phyloP scores from a whole-genome alignment of 495 filamentous ascomycete genomes.

The Talaromyces proteolyticus region DNA sequence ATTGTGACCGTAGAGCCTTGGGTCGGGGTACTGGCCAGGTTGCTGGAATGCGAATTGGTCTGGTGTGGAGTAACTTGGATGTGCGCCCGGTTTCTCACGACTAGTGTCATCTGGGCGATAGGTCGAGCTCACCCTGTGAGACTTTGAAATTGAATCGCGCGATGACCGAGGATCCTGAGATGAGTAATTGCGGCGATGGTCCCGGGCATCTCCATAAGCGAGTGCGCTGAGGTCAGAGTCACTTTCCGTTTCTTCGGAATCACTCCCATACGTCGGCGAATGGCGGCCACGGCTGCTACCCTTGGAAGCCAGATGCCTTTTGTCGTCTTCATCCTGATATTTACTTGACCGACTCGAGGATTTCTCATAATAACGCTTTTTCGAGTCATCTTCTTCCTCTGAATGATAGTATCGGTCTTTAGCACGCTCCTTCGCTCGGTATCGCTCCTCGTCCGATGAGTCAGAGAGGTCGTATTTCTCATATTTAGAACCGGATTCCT shows the following conservation, averaged over 20 bases:
- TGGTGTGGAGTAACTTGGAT: conserved; percentile 44
- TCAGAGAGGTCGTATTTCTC: conserved; percentile 35
- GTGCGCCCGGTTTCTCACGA: conserved; percentile 14
- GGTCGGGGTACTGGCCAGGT: conserved; percentile 17
- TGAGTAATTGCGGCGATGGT: conserved; percentile 5
- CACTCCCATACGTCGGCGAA: conserved; percentile 19
- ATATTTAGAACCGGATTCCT: conserved; percentile 17
- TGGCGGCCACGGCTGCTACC: conserved; percentile 19
- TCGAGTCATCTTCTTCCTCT: conserved; percentile 20
- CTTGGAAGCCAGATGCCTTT: conserved; percentile 16
- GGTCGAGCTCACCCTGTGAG: not conserved
- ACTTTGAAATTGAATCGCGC: conserved; percentile 5
- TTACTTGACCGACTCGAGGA: conserved; percentile 16
- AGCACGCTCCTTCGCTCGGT: conserved; percentile 24
- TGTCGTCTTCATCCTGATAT: conserved; percentile 13
- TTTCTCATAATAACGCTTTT: not conserved
- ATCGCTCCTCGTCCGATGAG: conserved; percentile 32
- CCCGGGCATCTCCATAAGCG: conserved; percentile 29
- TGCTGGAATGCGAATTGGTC: conserved; percentile 45
- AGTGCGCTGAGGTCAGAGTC: conserved; percentile 34
- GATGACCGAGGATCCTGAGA: conserved; percentile 8
- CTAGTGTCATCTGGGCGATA: conserved; percentile 6
- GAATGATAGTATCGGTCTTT: conserved; percentile 35
- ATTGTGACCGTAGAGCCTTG: conserved; percentile 1
- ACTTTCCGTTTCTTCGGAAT: conserved; percentile 31